Conservation (phyloP, 371 early-diverging fungal genomes). For the Apophysomyces sp. region DNA sequence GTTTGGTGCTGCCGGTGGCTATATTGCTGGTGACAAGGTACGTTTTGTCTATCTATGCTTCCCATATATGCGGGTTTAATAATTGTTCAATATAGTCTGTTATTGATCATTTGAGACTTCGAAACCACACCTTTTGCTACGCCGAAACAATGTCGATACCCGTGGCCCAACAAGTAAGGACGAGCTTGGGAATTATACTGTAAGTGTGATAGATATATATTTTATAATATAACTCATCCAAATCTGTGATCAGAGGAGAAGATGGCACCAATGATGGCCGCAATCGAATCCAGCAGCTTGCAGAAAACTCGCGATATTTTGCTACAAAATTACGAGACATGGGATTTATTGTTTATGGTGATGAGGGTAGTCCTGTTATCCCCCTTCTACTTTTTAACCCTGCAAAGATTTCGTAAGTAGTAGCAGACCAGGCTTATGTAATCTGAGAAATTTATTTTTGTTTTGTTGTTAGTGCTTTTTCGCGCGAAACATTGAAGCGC, state of each 20-base stretch:
- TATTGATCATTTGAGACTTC: conserved; percentile 83
- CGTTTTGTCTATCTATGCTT: background rate
- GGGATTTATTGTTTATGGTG: conserved; percentile 97
- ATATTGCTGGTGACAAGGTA: conserved; percentile 80
- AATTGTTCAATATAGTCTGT: conserved; percentile 56
- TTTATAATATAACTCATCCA: background rate
- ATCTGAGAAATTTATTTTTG: background rate
- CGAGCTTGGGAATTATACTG: conserved; percentile 83
- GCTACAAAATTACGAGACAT: conserved; percentile 76
- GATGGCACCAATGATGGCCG: conserved; percentile 83
- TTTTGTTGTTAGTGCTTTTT: conserved; percentile 72
- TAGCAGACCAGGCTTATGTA: no score
- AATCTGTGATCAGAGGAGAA: conserved; percentile 64
- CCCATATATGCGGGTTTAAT: conserved; percentile 4
- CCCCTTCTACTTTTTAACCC: conserved; percentile 97
- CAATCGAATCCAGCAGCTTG: conserved; percentile 79
- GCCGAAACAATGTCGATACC: conserved; percentile 94
- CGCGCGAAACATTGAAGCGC: conserved; percentile 87
- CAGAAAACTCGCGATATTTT: conserved; percentile 90
- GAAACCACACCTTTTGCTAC: conserved; percentile 84
- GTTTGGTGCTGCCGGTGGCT: conserved; percentile 99
- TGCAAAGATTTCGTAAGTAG: conserved; percentile 89
- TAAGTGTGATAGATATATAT: conserved; percentile 4
- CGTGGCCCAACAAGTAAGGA: conserved; percentile 92
- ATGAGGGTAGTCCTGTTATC: conserved; percentile 94